Evolutionary conservation across 805 yeast genomes (phyloP), one percentile per base, ranked within the genome.

Genomic region (Monosporozyma unispora): DNA sequence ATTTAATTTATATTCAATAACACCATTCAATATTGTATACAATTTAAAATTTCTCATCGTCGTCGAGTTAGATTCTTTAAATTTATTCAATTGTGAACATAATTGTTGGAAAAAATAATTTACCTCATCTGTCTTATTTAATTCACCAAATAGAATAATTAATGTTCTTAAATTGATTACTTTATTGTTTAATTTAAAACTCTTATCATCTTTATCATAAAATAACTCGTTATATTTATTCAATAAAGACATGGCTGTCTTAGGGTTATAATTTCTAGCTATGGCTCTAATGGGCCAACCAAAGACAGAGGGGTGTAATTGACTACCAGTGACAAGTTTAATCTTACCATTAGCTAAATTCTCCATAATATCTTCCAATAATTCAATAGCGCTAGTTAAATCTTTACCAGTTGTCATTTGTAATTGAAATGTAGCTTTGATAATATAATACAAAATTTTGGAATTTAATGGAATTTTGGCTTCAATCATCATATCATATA

Each of bases 281-380:
- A 70, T 53, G 3, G 57, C 49, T 37, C 63, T 58, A 51, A 70
- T 58, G 22, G 72, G 64, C 57, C 72, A 70, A 35, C 67, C 68
- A 48, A 70, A 50, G 8, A 66, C 56, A 2, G 67, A 58, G 22
- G 72, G 70, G 42, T 66, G 69, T 29, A 69, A 47, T 12, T 52
- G 53, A 2, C 57, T 57, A n/a, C 51, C 48, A 27, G 18, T 10
- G 0, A 62, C 49, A 0, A 60, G 50, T 50, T 53, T 61, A 31
- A 52, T 38, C 19, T 49, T 57, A 49, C 50, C 56, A 27, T 52
- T 54, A 29, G 59, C 57, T 21, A 56, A 60, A 33, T 55, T 61
- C 25, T 56, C 56, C 53, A 70, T 59, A 16, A 66, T 57, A 21
- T 57, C 63, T 46, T 65, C 64, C 31, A 62, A 62, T 45, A 65